phyloP scores from a whole-genome alignment of 2,329 filamentous ascomycete species.

The Aureobasidium sp. region DNA sequence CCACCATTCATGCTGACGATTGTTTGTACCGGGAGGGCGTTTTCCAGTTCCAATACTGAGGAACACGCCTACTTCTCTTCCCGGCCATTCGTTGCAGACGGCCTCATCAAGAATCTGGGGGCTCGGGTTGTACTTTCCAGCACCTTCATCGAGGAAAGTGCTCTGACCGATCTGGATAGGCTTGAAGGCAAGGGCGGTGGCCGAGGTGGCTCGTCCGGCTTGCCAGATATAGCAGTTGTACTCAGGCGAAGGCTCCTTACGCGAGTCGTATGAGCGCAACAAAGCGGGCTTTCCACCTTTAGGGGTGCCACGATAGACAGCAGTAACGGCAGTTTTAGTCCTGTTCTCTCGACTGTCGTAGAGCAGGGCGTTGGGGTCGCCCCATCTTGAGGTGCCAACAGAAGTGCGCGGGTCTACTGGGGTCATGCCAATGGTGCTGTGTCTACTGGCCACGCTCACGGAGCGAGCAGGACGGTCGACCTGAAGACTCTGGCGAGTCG shows the following conservation, averaged over 20 bases:
- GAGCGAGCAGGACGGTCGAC: slow-evolving; percentile 48
- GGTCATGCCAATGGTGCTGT: slow-evolving; percentile 69
- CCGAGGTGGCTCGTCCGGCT: slow-evolving; percentile 86
- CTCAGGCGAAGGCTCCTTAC: slow-evolving; percentile 79
- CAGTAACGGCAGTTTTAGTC: slow-evolving; percentile 86
- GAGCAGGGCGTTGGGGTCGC: slow-evolving; percentile 77
- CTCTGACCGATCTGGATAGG: slow-evolving; percentile 91
- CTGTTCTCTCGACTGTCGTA: slow-evolving; percentile 71
- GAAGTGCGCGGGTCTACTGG: slow-evolving; percentile 50
- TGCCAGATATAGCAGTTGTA: slow-evolving; percentile 96
- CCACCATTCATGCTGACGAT: slow-evolving; percentile 72
- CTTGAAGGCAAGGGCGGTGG: slow-evolving; percentile 90
- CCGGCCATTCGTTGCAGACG: slow-evolving; percentile 87
- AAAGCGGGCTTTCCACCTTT: slow-evolving; percentile 59
- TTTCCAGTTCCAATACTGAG: slow-evolving; percentile 92
- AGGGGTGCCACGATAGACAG: slow-evolving; percentile 76
- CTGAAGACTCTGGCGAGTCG: slow-evolving; percentile 40
- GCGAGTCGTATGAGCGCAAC: slow-evolving; percentile 89
- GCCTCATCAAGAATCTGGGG: slow-evolving; percentile 85
- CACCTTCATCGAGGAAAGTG: slow-evolving; percentile 86
- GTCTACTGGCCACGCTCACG: slow-evolving; percentile 70
- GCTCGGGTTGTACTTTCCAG: slow-evolving; percentile 83
- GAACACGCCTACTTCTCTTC: slow-evolving; percentile 84
- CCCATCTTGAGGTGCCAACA: slow-evolving; percentile 51
- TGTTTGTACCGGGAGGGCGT: slow-evolving; percentile 64